A percentile compares a stretch with the other conserved stretches of the same genome.
phyloP scores from a whole-genome alignment of 2,329 filamentous ascomycete genomes.

The Chaetomium olivaceum region DNA sequence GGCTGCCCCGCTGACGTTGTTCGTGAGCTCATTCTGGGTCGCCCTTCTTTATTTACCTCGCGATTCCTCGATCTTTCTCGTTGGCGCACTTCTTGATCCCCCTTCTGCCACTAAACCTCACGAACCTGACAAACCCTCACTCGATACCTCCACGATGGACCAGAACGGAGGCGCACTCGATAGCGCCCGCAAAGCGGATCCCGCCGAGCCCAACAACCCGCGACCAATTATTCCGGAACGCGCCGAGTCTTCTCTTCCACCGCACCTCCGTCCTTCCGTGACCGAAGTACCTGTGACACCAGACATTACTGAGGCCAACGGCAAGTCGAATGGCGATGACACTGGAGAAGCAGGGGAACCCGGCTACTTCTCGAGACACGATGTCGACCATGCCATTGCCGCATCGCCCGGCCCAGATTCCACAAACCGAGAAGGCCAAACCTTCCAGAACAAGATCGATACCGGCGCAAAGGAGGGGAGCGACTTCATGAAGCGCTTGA shows the following conservation, averaged over 20 bases:
- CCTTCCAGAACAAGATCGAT: conserved; percentile 32
- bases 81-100: neutral
- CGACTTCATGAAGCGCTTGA: conserved; percentile 48
- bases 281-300: conserved; percentile 46
- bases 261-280: conserved; percentile 40
- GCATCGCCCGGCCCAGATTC: conserved; percentile 31
- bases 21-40: conserved; percentile 8
- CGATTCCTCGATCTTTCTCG: neutral
- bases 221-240: conserved; percentile 3
- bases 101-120: neutral
- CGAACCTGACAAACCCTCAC: neutral
- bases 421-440: conserved; percentile 26
- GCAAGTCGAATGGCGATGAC: conserved; percentile 6
- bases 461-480: conserved; percentile 41
- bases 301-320: conserved; percentile 37
- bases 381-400: conserved; percentile 31
- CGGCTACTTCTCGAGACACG: conserved; percentile 38
- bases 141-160: conserved; percentile 24
- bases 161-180: conserved; percentile 23
- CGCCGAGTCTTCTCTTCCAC: conserved; percentile 34
- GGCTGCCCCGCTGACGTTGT: conserved; percentile 26
- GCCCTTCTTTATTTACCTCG: conserved; percentile 14
- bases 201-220: conserved; percentile 4
- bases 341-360: conserved; percentile 18
- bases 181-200: conserved; percentile 2